These are phyloP conservation scores for Fusarium dimerum DNA, from an alignment of 2,329 filamentous ascomycete genomes.

Conservation along the genomic window DNA sequence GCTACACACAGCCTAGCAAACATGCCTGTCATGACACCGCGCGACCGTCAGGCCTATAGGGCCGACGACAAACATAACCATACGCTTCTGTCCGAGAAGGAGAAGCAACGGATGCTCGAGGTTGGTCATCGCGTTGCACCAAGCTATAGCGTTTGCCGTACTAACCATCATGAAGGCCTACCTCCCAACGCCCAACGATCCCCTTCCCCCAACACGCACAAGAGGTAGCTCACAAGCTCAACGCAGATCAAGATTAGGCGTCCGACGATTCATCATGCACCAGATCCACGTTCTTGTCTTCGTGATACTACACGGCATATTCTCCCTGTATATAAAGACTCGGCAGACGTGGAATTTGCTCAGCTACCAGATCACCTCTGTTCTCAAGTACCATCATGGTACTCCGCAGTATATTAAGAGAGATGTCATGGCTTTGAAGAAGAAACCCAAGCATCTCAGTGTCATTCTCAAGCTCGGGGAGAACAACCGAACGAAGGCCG, in stretches of 20 bases:
- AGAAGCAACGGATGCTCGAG: conserved; percentile 39
- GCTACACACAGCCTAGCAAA: conserved; percentile 1
- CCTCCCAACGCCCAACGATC: conserved; percentile 37
- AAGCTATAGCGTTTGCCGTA: background rate
- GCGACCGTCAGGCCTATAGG: conserved; percentile 42
- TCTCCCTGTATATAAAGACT: conserved; percentile 83
- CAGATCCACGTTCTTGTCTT: conserved; percentile 69
- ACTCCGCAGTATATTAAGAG: conserved; percentile 89
- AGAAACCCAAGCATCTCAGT: conserved; percentile 83
- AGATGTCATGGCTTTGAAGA: conserved; percentile 74
- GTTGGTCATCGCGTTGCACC: conserved; percentile 25
- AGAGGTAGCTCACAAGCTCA: conserved; percentile 24
- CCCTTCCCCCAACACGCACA: conserved; percentile 22
- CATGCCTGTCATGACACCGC: conserved; percentile 37
- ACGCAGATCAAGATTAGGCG: conserved; percentile 49
- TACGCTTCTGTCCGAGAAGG: conserved; percentile 36
- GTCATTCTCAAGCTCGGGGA: conserved; percentile 78
- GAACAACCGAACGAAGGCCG: conserved; percentile 68
- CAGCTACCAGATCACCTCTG: conserved; percentile 73
- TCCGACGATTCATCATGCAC: conserved; percentile 61
- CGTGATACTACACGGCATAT: conserved; percentile 73
- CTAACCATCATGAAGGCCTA: conserved; percentile 31
- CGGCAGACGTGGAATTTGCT: conserved; percentile 79
- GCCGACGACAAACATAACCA: conserved; percentile 40
- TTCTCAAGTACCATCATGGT: conserved; percentile 93